Evolutionary conservation across 2,329 filamentous ascomycete species (phyloP), one percentile per base, ranked within the genome.

Genomic region (Aspergillus carbonarius): DNA sequence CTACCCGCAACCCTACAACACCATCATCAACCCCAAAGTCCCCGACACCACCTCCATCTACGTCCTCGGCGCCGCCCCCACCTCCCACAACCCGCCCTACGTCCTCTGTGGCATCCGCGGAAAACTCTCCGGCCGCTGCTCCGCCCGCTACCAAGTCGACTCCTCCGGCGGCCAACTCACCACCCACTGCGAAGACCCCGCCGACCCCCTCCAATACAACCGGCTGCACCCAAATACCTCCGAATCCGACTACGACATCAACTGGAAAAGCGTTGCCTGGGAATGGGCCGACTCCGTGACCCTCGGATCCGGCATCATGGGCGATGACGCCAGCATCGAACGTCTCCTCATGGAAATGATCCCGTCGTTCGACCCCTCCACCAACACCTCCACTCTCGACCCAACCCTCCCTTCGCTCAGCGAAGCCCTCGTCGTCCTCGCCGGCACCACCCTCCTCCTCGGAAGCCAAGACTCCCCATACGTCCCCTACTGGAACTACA

Each of bases 401-500:
- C 72, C 78, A 0, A 68, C 73, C 0, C 72, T 88, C 0, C 91
- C 91, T 0, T 90, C 87, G 2, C 80, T 90, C n/a, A 87, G 85
- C 0, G 91, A 95, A 72, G 87, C 88, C 0, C 71, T 95, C 0
- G 88, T 90, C 0, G 88, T 91, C 0, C 81, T 92, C 66, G 83
- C 84, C 0, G 85, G 85, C 4, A 87, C 84, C 35, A 91, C 88
- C 0, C 72, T 92, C 0, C 80, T 92, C 8, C 78, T 87, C 44
- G 81, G 84, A 8, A 76, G 85, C 2, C 74, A 83, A 8, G 80
- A 84, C 57, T 76, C 87, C 0, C 86, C 88, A 0, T 91, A 88
- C 66, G 77, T 81, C 0, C 83, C 85, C 37, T 81, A 74, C 54
- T 89, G 84, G 81, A 74, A 76, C 10, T 81, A 83, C 62, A 69